Conservation (phyloP, 805 yeast species). For the Myxozyma mucilagina region DNA sequence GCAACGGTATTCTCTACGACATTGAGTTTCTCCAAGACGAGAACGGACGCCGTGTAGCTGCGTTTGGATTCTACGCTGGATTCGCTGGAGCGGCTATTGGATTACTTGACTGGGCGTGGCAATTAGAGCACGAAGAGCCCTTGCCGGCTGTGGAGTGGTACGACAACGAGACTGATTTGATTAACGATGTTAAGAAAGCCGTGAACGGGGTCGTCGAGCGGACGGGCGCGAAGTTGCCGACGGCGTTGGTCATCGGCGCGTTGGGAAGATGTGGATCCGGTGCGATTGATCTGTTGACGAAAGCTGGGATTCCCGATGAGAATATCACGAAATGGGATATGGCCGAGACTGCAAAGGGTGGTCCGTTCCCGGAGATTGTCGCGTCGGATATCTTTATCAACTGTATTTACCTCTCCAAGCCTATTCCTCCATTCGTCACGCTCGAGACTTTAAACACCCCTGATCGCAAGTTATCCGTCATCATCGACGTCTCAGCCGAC, state of each 20-base stretch:
- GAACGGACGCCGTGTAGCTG: slow-evolving; percentile 97
- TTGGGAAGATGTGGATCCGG: slow-evolving; percentile 99
- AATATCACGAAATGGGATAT: slow-evolving; percentile 94
- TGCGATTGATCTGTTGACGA: slow-evolving; percentile 78
- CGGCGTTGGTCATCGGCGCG: slow-evolving; percentile 87
- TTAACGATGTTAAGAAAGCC: slow-evolving; percentile 60
- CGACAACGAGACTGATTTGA: slow-evolving; percentile 72
- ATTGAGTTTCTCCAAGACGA: slow-evolving; percentile 92
- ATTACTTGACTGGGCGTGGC: slow-evolving; percentile 89
- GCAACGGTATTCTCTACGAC: slow-evolving; percentile 88
- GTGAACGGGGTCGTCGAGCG: slow-evolving; percentile 38
- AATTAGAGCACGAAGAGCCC: slow-evolving; percentile 70
- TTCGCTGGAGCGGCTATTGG: slow-evolving; percentile 99
- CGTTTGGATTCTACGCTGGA: slow-evolving; percentile 99
- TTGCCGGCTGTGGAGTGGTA: slow-evolving; percentile 81
- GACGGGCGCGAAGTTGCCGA: slow-evolving; percentile 61
- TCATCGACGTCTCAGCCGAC: slow-evolving; percentile 98
- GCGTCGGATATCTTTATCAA: slow-evolving; percentile 87
- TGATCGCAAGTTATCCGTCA: slow-evolving; percentile 79
- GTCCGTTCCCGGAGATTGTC: slow-evolving; percentile 93
- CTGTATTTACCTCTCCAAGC: slow-evolving; percentile 91
- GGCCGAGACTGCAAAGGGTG: slow-evolving; percentile 94
- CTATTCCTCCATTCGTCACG: slow-evolving; percentile 90
- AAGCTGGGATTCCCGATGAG: slow-evolving; percentile 83
- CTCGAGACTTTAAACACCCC: slow-evolving; percentile 62